A percentile compares a stretch with the other conserved stretches of the same genome.
Conservation (phyloP, 2,329 filamentous ascomycete species). For the Neocatenulostroma microsporum region DNA sequence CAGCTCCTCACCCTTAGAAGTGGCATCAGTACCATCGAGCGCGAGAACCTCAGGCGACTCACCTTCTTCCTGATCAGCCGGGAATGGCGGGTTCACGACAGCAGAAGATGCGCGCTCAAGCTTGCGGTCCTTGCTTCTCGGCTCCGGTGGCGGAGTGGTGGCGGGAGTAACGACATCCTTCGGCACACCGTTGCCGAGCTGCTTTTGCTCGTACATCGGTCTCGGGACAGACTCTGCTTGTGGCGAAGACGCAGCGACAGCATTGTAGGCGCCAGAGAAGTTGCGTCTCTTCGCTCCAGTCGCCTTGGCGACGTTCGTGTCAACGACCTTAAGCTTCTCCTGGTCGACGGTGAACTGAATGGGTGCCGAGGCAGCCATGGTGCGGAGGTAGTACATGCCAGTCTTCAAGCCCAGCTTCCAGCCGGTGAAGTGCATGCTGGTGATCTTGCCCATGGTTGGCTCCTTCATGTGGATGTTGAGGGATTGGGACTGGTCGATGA, state of each 20-base stretch:
- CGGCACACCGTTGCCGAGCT: slow-evolving; percentile 34
- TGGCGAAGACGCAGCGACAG: slow-evolving; percentile 41
- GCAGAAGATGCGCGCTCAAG: slow-evolving; percentile 34
- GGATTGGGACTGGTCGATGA: slow-evolving; percentile 98
- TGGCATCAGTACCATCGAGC: slow-evolving; percentile 53
- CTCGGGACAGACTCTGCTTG: slow-evolving; percentile 56
- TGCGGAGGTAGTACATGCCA: slow-evolving; percentile 99
- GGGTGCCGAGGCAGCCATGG: slow-evolving; percentile 89
- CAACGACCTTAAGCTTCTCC: slow-evolving; percentile 79
- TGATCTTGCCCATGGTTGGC: slow-evolving; percentile 99
- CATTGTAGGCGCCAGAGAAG: slow-evolving; percentile 36
- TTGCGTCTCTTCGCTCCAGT: slow-evolving; percentile 61
- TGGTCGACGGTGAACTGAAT: slow-evolving; percentile 99
- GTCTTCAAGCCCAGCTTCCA: slow-evolving; percentile 99
- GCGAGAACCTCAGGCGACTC: slow-evolving; percentile 72
- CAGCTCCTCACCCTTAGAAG: slow-evolving; percentile 56
- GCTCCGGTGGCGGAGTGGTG: slow-evolving; percentile 54
- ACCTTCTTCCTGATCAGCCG: slow-evolving; percentile 67
- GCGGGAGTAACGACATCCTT: slow-evolving; percentile 64
- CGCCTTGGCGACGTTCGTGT: slow-evolving; percentile 66
- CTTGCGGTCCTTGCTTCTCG: slow-evolving; percentile 35
- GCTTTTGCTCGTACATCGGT: slow-evolving; percentile 57
- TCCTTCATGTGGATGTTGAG: slow-evolving; percentile 99
- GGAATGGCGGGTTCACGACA: slow-evolving; percentile 59
- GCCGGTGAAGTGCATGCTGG: slow-evolving; percentile 97